Evolutionary conservation across 176 grass and related monocot genomes (phyloP).

Genomic region (Bothriochloa decipiens): DNA sequence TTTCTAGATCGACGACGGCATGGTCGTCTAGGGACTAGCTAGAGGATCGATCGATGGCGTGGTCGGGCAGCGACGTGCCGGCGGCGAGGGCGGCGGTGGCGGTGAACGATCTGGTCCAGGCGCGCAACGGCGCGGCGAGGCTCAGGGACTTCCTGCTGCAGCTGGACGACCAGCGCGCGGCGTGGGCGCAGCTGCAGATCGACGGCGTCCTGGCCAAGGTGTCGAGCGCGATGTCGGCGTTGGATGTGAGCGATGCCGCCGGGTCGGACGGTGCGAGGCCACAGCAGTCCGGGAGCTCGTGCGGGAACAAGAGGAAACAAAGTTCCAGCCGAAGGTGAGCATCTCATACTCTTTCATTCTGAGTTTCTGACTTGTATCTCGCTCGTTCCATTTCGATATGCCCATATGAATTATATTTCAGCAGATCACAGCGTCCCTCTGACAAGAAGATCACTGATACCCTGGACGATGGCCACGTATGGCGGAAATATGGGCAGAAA

Average conservation of each 20-base stretch:
- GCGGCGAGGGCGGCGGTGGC: constrained; percentile 28
- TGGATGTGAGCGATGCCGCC: constrained; percentile 12
- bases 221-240: constrained; percentile 38
- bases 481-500: constrained; percentile 96
- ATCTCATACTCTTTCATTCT: background rate
- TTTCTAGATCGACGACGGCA: background rate
- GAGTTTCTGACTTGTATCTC: background rate
- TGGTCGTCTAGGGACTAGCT: background rate
- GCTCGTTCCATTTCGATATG: background rate
- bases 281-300: constrained; percentile 41
- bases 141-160: constrained; percentile 39
- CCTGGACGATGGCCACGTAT: constrained; percentile 60
- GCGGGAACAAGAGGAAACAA: constrained; percentile 44
- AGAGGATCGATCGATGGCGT: constrained; percentile 30
- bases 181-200: constrained; percentile 24
- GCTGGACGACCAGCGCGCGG: constrained; percentile 27
- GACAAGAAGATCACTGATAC: constrained; percentile 26
- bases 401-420: background rate
- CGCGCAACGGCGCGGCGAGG: constrained; percentile 28
- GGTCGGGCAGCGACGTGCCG: constrained; percentile 33
- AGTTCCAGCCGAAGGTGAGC: constrained; percentile 55
- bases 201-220: constrained; percentile 53
- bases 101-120: constrained; percentile 42
- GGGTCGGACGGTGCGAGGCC: constrained; percentile 36
- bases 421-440: constrained; percentile 49